Percentiles rank a stretch among this genome's conserved stretches.
phyloP scores from a whole-genome alignment of 257 asterid species.

The Cinchona pubescens region DNA sequence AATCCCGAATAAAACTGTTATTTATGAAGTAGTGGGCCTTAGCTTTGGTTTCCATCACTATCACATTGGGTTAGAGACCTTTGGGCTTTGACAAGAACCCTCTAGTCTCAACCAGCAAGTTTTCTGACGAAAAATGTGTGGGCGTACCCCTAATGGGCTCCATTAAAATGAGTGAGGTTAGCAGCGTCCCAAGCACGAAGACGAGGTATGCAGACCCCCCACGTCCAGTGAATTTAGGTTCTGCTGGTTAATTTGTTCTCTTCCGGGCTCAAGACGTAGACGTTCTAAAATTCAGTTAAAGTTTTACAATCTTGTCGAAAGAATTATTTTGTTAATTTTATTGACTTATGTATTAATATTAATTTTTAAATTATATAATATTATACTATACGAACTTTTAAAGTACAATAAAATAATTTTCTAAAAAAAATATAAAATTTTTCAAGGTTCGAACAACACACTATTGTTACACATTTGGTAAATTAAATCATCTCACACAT shows the following conservation, averaged over 20 bases:
- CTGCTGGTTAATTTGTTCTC: constrained; percentile 18
- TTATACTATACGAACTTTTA: no score
- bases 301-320: no score
- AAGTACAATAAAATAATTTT: no score
- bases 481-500: background rate
- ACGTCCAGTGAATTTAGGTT: constrained; percentile 39
- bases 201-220: constrained; percentile 38
- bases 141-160: constrained; percentile 4
- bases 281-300: no score
- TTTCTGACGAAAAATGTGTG: background rate
- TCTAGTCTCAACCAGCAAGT: constrained; percentile 6
- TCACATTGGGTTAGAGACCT: background rate
- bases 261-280: constrained; percentile 25
- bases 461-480: background rate
- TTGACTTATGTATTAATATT: no score
- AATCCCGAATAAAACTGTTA: background rate
- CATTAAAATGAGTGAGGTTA: background rate
- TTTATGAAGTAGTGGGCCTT: constrained; percentile 5
- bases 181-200: constrained; percentile 14
- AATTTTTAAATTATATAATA: no score
- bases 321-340: no score
- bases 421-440: no score
- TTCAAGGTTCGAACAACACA: no score
- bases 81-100: constrained; percentile 1
- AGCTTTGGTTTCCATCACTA: background rate